Base-by-base conservation (phyloP, 2,329 filamentous ascomycete species). In the Graphilbum ipis-grandicollis region DNA sequence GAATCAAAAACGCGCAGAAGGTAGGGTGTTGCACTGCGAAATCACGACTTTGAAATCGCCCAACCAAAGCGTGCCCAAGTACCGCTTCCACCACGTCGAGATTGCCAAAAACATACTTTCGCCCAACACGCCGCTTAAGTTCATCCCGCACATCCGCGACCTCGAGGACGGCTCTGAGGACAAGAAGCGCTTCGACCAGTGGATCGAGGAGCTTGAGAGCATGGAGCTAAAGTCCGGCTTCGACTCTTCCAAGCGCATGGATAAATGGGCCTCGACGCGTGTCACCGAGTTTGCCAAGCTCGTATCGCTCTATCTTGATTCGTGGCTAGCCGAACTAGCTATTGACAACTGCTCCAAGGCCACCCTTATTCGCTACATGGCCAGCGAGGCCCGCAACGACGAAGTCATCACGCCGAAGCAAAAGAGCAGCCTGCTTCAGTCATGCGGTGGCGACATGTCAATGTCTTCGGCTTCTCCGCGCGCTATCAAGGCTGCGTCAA, bases 61-160 rank as follows among this genome's bases (percentile, higher is more conserved):
- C 38, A 60, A 58, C 43, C 57, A 63, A 17, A 56, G 61, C n/a
- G 68, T 71, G 9, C 70, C 70, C n/a, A 54, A 55, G 19, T 75
- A 74, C 46, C 57, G 64, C 22, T 73, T 71, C 43, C 70, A 74
- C 44, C 67, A 73, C 40, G 65, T 73, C 28, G 65, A 71, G 47
- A 70, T 74, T 36, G 60, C 57, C 47, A 71, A 67, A 48, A 74
- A 73, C 39, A 63, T 74, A 26, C 56, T 73, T 22, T 69, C 69
- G 0, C 67, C 68, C 4, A 71, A 72, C 46, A 71, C 68, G 1
- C 68, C 69, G 57, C 56, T 73, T 37, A 71, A 65, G 23, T 74
- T 71, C 47, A 66, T 73, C 13, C 70, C 70, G 13, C 68, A 73
- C 49, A 52, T 74, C 35, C 61, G 66, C 37, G 70, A 75, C 42